Base-by-base conservation (phyloP, 257 asterid species). In the Solanum commersonii region DNA sequence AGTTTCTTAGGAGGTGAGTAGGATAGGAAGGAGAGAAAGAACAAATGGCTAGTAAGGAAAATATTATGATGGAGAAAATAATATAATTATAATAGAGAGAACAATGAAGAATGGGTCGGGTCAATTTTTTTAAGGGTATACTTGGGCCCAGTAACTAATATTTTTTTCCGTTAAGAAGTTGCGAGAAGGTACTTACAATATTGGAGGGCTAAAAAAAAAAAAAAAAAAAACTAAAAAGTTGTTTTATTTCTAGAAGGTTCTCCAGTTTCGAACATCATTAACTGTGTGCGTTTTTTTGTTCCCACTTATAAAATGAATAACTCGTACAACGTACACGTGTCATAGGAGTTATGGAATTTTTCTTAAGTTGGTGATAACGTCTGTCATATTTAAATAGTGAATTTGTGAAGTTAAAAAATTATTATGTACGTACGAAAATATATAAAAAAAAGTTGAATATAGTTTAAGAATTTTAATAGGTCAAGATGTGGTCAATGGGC, bases 141-240 rank as follows among this genome's bases (percentile, higher is more conserved):
- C 3, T 20, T 85, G 86, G 90, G 90, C 84, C 90, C 59, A 35
- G 15, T 56, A 38, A 10, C 79, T 31, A 40, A 29, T 42, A 0
- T 52, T 52, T 34, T 49, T 86, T 49, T 65, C 10, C 10, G 34
- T 46, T 44, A 25, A 65, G 92, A 90, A 86, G 84, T 33, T 49
- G 82, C 92, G 29, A 90, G 92, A 90, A 90, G 87, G 68, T 77
- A 83, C 67, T 18, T 14, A 44, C 6, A 38, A 42, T 4, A 14
- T 42, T 78, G 37, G 8, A 38, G 4, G 22, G 60, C 63, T 42
- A 15, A 18, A 56, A 56, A 79, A 27, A 25, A 18, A 56, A 79
- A 27, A 25, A 18, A 56, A 56, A 79, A 27, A 35, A 74, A 34
- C 16, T 34, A 73, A 73, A 73, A 74, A 74, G 83, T 35, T 74